Percentiles rank a stretch among this genome's conserved stretches.
These are phyloP conservation scores for Yamadazyma blattariae DNA, from an alignment of 1,139 yeast genomes.

Conservation along the genomic window DNA sequence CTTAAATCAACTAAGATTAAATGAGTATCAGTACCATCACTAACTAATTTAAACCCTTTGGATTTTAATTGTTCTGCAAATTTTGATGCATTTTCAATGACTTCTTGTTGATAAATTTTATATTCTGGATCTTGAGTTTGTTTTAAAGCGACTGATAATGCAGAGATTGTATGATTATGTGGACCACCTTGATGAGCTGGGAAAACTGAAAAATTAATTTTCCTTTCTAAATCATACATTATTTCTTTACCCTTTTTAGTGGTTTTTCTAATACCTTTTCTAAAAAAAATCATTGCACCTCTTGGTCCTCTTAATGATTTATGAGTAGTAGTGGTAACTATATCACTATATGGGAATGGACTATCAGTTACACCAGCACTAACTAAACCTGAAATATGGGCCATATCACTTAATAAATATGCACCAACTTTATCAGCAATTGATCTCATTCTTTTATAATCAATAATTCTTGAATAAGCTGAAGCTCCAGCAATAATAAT, in stretches of 20 bases:
- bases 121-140: slow-evolving; percentile 87
- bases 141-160: slow-evolving; percentile 89
- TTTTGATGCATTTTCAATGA: slow-evolving; percentile 73
- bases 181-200: slow-evolving; percentile 99
- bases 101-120: slow-evolving; percentile 79
- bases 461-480: slow-evolving; percentile 89
- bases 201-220: slow-evolving; percentile 93
- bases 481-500: slow-evolving; percentile 95
- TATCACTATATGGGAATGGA: slow-evolving; percentile 92
- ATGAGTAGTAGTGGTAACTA: slow-evolving; percentile 96
- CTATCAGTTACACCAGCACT: slow-evolving; percentile 91
- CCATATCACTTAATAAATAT: slow-evolving; percentile 90
- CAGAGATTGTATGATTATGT: slow-evolving; percentile 95
- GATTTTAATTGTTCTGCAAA: slow-evolving; percentile 68
- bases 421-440: slow-evolving; percentile 95
- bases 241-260: slow-evolving; percentile 88
- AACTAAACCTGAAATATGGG: slow-evolving; percentile 92
- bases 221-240: slow-evolving; percentile 80
- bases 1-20: slow-evolving; percentile 83
- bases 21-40: slow-evolving; percentile 94
- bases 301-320: slow-evolving; percentile 97
- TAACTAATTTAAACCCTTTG: slow-evolving; percentile 76
- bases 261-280: slow-evolving; percentile 84
- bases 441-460: slow-evolving; percentile 82
- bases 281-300: slow-evolving; percentile 97